Percentiles rank a stretch among this genome's conserved stretches.
These are phyloP conservation scores for Acanthamoeba triangularis DNA, from an alignment of 208 protist genomes.

Conservation along the genomic window DNA sequence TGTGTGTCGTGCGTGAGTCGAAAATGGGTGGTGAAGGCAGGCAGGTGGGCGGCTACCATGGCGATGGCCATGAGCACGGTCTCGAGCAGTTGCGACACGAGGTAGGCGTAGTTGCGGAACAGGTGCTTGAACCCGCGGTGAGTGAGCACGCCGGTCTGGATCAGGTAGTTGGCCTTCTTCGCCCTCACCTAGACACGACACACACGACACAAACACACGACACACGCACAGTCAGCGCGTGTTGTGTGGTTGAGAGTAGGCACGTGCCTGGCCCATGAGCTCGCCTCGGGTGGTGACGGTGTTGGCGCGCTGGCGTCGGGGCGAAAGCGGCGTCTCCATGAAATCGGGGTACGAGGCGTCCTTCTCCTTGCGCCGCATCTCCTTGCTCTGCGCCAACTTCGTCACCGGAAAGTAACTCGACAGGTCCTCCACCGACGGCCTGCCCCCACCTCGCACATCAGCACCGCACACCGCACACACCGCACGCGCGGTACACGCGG, in stretches of 20 bases:
- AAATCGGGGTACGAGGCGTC: background rate
- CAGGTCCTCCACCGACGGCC: background rate
- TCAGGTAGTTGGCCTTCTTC: conserved; percentile 3
- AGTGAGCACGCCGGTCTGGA: conserved; percentile 7
- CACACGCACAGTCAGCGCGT: no score
- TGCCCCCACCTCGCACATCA: background rate
- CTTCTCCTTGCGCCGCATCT: conserved; percentile 28
- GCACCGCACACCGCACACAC: background rate
- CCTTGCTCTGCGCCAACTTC: background rate
- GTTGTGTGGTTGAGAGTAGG: no score
- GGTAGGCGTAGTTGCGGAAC: conserved; percentile 22
- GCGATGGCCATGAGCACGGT: conserved; percentile 32
- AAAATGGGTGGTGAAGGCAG: background rate
- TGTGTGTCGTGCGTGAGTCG: no score
- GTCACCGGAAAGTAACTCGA: background rate
- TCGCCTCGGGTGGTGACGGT: conserved; percentile 12
- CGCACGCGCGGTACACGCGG: background rate
- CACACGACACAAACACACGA: no score
- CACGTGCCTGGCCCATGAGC: conserved; percentile 24
- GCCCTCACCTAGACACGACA: background rate
- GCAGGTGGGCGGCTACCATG: background rate
- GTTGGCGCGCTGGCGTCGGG: conserved; percentile 34
- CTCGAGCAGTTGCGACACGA: conserved; percentile 1
- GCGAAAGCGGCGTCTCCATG: conserved; percentile 28
- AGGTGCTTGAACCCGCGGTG: conserved; percentile 31